phyloP scores from a whole-genome alignment of 345 rosid species.

The thale cress (Arabidopsis thaliana) region DNA sequence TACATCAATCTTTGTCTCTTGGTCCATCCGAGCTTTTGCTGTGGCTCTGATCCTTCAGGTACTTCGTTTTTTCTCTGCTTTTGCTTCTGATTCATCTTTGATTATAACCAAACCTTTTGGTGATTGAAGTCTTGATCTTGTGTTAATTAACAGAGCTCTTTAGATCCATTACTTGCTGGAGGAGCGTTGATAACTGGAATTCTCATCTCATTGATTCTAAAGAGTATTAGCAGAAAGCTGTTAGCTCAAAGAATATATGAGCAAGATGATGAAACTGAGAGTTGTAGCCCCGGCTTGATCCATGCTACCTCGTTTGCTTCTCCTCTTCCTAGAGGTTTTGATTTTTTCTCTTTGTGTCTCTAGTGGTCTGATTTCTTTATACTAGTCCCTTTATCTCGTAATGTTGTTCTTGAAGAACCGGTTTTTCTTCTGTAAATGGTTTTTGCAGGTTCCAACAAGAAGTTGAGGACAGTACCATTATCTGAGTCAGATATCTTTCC shows the following conservation, averaged over 20 bases:
- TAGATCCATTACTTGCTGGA: constrained; percentile 72
- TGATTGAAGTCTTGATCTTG: background rate
- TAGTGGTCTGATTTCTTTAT: background rate
- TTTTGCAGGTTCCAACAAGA: constrained; percentile 19
- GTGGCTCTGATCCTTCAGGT: constrained; percentile 76
- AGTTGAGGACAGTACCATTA: constrained; percentile 27
- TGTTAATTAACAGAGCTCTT: constrained; percentile 61
- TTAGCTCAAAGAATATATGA: background rate
- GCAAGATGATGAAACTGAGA: constrained; percentile 15
- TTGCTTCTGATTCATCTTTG: background rate
- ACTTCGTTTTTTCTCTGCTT: background rate
- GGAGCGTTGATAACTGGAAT: constrained; percentile 58
- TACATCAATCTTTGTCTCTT: constrained; percentile 70
- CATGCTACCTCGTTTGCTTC: constrained; percentile 18
- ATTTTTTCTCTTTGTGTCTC: background rate
- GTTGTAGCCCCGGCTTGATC: background rate
- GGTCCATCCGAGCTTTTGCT: constrained; percentile 69
- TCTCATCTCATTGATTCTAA: background rate
- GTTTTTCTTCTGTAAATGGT: constrained; percentile 11
- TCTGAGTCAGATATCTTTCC: constrained; percentile 56
- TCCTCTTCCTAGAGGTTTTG: constrained; percentile 36
- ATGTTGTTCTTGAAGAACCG: background rate
- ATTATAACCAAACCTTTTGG: background rate
- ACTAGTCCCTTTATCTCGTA: background rate
- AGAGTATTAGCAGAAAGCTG: constrained; percentile 8